Evolutionary conservation across 2,329 filamentous ascomycete species (phyloP), one percentile per base, ranked within the genome.

Genomic region (Alternaria angustiovoidea): DNA sequence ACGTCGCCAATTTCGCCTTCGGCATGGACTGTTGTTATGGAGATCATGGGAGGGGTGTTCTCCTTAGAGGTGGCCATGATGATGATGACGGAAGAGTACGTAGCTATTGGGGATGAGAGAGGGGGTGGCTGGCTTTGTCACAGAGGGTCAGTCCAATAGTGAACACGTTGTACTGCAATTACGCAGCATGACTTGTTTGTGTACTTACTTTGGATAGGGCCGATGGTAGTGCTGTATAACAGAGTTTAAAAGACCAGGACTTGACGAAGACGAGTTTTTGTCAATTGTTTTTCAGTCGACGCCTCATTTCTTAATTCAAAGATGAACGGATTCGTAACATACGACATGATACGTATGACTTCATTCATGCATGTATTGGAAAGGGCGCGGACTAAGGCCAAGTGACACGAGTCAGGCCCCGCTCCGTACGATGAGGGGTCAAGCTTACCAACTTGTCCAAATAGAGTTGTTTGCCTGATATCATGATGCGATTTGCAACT

Each of bases 1-100:
- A 85, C 83, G 65, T 85, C 83, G 51, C 83, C 80, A 0, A 84
- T 81, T 67, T 81, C 78, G 51, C 81, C 81, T 61, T 78, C 79
- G 12, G 78, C 75, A 42, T 81, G 80, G 58, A 74, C 75, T 9
- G 39, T 53, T 6, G 51, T 51, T 44, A 57, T 57, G 22, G 32
- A 52, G 18, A 57, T 54, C 4, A 34, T 26, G 18, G 49, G 55
- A 7, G 51, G 34, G 22, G 18, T 41, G 24, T 22, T 22, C 7
- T 14, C 11, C 16, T 41, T 41, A 11, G 11, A 9, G 32, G 32
- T 18, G 2, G 24, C 2, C 48, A 52, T 34, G 4, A 41, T 47
- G 24, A 22, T 22, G 30, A 32, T 9, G 34, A 38, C 6, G 16
- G 34, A 11, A 38, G 34, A n/a, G 16, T 20, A 12, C 4, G 44